phyloP scores from a whole-genome alignment of 768 basidiomycete species.

The Termitomyces sp. region DNA sequence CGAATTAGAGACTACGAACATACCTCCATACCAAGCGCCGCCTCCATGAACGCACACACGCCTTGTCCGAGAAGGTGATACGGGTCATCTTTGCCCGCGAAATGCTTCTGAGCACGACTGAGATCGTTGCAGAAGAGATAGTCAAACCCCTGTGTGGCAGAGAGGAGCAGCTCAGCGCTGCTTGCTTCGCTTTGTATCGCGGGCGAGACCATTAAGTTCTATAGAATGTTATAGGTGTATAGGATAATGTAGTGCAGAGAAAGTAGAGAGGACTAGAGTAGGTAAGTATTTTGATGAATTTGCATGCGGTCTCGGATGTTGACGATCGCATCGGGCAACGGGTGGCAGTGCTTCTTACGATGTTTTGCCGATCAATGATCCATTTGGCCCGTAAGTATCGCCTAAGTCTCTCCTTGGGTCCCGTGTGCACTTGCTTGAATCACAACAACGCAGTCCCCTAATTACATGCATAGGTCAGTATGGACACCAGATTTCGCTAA shows the following conservation, averaged over 20 bases:
- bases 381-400: no score
- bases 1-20: constrained; percentile 8
- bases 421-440: no score
- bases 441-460: no score
- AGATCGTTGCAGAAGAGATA: constrained; percentile 66
- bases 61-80: constrained; percentile 72
- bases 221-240: background rate
- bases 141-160: constrained; percentile 54
- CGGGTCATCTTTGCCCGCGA: constrained; percentile 49
- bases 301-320: background rate
- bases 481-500: no score
- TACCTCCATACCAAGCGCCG: constrained; percentile 79
- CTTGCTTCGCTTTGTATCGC: background rate
- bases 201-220: background rate
- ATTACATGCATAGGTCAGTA: no score
- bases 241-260: background rate
- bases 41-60: constrained; percentile 69
- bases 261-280: background rate
- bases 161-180: constrained; percentile 21
- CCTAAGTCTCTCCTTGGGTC: no score
- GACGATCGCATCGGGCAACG: background rate
- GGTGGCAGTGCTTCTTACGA: background rate
- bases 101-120: constrained; percentile 41
- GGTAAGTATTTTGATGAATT: background rate
- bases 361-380: background rate